Evolutionary conservation across 176 grass and related monocot genomes (phyloP).

Genomic region (Melocanna baccifera): DNA sequence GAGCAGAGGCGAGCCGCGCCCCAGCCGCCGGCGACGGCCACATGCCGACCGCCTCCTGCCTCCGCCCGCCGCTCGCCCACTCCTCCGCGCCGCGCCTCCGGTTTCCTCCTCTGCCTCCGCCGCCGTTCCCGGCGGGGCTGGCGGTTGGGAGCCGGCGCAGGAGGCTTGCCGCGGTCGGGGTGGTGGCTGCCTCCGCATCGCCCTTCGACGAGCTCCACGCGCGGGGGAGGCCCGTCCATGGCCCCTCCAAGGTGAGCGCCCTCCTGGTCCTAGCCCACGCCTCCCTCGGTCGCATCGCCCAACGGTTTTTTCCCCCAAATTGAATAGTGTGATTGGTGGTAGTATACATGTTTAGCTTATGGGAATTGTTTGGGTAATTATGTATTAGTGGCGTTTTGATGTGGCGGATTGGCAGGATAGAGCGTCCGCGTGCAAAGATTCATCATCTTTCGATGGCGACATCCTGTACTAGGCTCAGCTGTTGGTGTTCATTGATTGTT

Average conservation of each 20-base stretch:
- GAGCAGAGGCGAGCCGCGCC: background rate
- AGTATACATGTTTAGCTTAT: background rate
- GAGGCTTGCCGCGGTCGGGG: conserved; percentile 31
- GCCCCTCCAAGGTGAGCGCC: conserved; percentile 49
- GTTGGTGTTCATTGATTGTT: background rate
- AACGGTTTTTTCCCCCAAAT: background rate
- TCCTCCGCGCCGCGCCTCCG: conserved; percentile 27
- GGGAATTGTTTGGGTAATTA: background rate
- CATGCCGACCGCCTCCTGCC: conserved; percentile 52
- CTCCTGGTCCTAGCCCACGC: background rate
- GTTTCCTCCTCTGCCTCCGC: background rate
- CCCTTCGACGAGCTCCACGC: conserved; percentile 71
- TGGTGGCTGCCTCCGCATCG: conserved; percentile 54
- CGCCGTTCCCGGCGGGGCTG: background rate
- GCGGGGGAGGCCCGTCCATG: conserved; percentile 30
- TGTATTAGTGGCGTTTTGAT: background rate
- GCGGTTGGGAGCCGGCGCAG: conserved; percentile 13
- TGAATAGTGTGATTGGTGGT: background rate
- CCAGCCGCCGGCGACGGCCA: conserved; percentile 28
- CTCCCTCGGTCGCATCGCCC: conserved; percentile 38
- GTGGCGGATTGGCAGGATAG: background rate
- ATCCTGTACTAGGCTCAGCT: background rate
- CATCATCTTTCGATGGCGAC: background rate
- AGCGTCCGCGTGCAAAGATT: background rate
- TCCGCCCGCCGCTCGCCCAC: conserved; percentile 24